phyloP scores from a whole-genome alignment of 1,284 basidiomycete species.

The Cutaneotrichosporon sp. region DNA sequence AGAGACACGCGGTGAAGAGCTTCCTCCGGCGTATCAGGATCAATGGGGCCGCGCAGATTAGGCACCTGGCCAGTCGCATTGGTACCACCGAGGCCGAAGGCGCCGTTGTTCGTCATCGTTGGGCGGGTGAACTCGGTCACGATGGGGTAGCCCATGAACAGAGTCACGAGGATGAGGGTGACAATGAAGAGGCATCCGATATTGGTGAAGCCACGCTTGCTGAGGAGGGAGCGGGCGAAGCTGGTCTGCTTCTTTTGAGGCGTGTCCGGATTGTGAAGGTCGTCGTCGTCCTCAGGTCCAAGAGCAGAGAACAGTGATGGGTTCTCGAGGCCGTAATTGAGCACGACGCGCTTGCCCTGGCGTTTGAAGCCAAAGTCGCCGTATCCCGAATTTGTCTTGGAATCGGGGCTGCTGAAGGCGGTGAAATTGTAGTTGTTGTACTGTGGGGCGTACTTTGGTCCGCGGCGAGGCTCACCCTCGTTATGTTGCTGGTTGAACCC shows the following conservation, averaged over 20 bases:
- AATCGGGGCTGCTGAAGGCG: too few relatives aligned
- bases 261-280: constrained; percentile 42
- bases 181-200: constrained; percentile 55
- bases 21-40: constrained; percentile 61
- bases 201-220: constrained; percentile 9
- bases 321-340: constrained; percentile 21
- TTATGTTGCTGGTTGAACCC: neutral
- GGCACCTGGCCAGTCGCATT: constrained; percentile 56
- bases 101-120: constrained; percentile 24
- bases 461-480: neutral
- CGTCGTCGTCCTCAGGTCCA: constrained; percentile 45
- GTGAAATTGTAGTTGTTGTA: neutral
- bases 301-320: constrained; percentile 27
- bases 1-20: constrained; percentile 57
- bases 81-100: constrained; percentile 64
- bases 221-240: constrained; percentile 5
- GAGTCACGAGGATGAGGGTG: constrained; percentile 51
- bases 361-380: constrained; percentile 5
- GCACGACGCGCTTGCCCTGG: constrained; percentile 3
- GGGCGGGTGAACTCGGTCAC: constrained; percentile 54
- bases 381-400: neutral
- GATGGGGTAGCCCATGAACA: constrained; percentile 74
- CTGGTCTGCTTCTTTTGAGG: constrained; percentile 11
- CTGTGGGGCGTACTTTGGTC: neutral
- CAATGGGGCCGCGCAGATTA: constrained; percentile 56